Evolutionary conservation across 768 basidiomycete genomes (phyloP).

Genomic region (Inosperma sp.): DNA sequence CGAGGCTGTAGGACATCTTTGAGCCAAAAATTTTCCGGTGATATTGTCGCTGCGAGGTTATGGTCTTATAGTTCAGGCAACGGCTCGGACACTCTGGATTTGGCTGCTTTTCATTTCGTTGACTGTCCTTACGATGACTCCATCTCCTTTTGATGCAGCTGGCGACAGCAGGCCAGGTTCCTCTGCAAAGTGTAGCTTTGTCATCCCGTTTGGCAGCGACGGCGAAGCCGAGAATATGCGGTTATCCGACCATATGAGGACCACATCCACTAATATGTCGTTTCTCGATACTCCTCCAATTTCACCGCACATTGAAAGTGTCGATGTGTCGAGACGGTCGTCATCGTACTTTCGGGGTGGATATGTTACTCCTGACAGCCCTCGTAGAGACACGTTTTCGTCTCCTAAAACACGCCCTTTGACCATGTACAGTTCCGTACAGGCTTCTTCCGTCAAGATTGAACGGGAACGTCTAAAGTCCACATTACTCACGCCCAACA

Average conservation of each 20-base stretch:
- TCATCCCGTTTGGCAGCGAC: conserved; percentile 23
- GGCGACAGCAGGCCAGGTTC: conserved; percentile 30
- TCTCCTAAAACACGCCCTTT: conserved; percentile 55
- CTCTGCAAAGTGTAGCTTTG: conserved; percentile 29
- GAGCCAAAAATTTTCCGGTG: too few relatives aligned
- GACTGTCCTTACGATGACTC: conserved; percentile 21
- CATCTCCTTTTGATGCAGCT: conserved; percentile 19
- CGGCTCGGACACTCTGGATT: too few relatives aligned
- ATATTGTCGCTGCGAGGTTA: too few relatives aligned
- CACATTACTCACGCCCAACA: conserved; percentile 39
- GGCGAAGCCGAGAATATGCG: conserved; percentile 25
- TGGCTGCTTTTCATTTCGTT: too few relatives aligned
- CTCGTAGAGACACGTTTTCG: conserved; percentile 51
- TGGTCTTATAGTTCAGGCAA: too few relatives aligned
- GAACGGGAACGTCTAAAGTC: conserved; percentile 46
- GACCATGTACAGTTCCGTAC: conserved; percentile 49
- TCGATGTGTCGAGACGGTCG: conserved; percentile 40
- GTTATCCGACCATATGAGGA: conserved; percentile 31
- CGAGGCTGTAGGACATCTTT: too few relatives aligned
- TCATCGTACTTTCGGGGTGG: conserved; percentile 38
- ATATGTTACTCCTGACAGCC: conserved; percentile 27
- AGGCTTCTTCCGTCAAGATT: conserved; percentile 36
- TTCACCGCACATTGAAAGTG: conserved; percentile 35
- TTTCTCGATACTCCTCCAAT: conserved; percentile 9
- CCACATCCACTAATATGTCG: conserved; percentile 25